phyloP scores from a whole-genome alignment of 345 rosid species.

The Clarkia xantiana region DNA sequence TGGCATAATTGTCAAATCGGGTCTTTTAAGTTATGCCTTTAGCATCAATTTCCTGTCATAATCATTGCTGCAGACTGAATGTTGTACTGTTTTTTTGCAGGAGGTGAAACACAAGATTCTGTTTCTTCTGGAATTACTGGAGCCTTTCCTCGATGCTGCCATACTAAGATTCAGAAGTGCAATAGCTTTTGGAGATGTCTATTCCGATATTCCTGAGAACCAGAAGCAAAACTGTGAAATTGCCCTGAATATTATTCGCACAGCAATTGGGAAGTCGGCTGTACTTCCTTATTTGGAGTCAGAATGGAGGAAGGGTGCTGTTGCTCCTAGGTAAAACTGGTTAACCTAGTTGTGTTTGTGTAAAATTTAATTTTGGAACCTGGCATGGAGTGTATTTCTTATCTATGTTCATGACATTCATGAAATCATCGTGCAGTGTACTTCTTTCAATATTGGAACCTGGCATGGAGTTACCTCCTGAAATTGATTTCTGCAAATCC shows the following conservation, averaged over 20 bases:
- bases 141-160: slow-evolving; percentile 67
- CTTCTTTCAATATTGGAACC: slow-evolving; percentile 74
- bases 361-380: slow-evolving; percentile 36
- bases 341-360: too few species aligned
- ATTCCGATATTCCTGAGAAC: slow-evolving; percentile 34
- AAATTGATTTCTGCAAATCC: slow-evolving; percentile 58
- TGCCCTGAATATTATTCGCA: slow-evolving; percentile 55
- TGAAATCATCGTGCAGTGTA: slow-evolving; percentile 32
- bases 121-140: slow-evolving; percentile 74
- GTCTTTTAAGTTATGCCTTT: too few species aligned
- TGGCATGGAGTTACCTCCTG: slow-evolving; percentile 54
- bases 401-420: too few species aligned
- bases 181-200: slow-evolving; percentile 47
- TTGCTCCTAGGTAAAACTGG: slow-evolving; percentile 53
- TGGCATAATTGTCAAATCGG: too few species aligned
- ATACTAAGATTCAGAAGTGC: slow-evolving; percentile 34
- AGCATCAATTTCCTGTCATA: too few species aligned
- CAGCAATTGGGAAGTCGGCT: slow-evolving; percentile 54
- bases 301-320: slow-evolving; percentile 73
- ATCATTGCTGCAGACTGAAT: not conserved
- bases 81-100: slow-evolving; percentile 22
- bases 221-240: slow-evolving; percentile 39
- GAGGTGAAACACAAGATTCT: slow-evolving; percentile 71
- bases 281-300: slow-evolving; percentile 69
- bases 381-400: slow-evolving; percentile 22